phyloP scores from a whole-genome alignment of 352 stramenopile species.

The Phytopythium oedochilum region DNA sequence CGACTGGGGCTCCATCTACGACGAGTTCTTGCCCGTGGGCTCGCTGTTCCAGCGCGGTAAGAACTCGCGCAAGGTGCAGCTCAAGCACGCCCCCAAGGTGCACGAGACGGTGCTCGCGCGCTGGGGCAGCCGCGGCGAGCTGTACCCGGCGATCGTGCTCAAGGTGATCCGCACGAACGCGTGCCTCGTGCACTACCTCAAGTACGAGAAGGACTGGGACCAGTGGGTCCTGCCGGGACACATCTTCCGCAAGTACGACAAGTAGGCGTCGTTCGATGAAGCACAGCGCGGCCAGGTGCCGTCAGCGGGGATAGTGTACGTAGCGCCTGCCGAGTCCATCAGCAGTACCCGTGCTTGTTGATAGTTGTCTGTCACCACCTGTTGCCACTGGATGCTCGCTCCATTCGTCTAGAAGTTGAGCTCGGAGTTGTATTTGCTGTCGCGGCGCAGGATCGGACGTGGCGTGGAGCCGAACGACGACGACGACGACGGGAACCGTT shows the following conservation, averaged over 20 bases:
- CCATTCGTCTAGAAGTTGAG: conserved; percentile 8
- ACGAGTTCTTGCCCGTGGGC: conserved; percentile 66
- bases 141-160: conserved; percentile 78
- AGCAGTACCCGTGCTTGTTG: background rate
- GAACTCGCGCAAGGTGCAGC: conserved; percentile 42
- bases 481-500: conserved; percentile 10
- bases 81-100: conserved; percentile 60
- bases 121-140: conserved; percentile 61
- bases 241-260: conserved; percentile 75
- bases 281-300: too few species aligned
- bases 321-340: background rate
- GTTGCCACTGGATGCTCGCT: background rate
- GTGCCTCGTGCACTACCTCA: conserved; percentile 78
- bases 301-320: too few species aligned
- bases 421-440: conserved; percentile 53
- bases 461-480: conserved; percentile 11
- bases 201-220: conserved; percentile 84
- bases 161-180: conserved; percentile 76
- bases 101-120: conserved; percentile 71
- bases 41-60: conserved; percentile 53
- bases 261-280: conserved; percentile 5
- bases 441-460: conserved; percentile 41
- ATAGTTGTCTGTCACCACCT: background rate
- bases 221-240: conserved; percentile 75
- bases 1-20: conserved; percentile 80